Evolutionary conservation across 2,329 filamentous ascomycete genomes (phyloP).

Genomic region (Colletotrichum cereale): DNA sequence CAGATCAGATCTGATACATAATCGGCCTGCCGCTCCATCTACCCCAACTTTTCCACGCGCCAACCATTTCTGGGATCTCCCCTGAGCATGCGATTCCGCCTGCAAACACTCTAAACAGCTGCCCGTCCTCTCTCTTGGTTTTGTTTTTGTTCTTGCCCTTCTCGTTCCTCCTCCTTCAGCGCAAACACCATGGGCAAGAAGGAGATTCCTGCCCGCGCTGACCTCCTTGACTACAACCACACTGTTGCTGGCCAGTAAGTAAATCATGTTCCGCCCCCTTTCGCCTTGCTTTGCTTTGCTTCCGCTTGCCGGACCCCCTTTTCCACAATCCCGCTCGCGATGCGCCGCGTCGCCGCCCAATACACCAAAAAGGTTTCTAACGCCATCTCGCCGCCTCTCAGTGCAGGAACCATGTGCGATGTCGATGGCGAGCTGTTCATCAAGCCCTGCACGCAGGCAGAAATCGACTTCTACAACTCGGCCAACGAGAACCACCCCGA

Average conservation of each 20-base stretch:
- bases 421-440: slow-evolving; percentile 87
- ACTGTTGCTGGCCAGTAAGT: slow-evolving; percentile 89
- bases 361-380: not conserved
- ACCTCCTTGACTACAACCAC: slow-evolving; percentile 77
- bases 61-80: slow-evolving; percentile 4
- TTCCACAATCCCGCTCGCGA: not conserved
- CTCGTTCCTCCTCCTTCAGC: not conserved
- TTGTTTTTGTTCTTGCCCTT: not conserved
- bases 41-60: slow-evolving; percentile 6
- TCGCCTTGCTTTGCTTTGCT: too few relatives aligned
- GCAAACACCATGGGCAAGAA: slow-evolving; percentile 31
- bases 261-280: not conserved
- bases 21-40: not conserved
- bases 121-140: not conserved
- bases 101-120: slow-evolving; percentile 15
- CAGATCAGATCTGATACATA: not conserved
- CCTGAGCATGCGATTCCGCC: slow-evolving; percentile 1
- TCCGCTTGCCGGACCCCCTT: not conserved
- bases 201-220: slow-evolving; percentile 67
- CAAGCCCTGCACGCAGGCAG: slow-evolving; percentile 89
- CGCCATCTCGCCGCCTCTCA: slow-evolving; percentile 52
- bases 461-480: slow-evolving; percentile 91
- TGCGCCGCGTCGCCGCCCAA: not conserved
- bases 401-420: slow-evolving; percentile 91
- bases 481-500: slow-evolving; percentile 74